Base-by-base conservation (phyloP, 2,329 filamentous ascomycete genomes). In the Fusarium nurragi region DNA sequence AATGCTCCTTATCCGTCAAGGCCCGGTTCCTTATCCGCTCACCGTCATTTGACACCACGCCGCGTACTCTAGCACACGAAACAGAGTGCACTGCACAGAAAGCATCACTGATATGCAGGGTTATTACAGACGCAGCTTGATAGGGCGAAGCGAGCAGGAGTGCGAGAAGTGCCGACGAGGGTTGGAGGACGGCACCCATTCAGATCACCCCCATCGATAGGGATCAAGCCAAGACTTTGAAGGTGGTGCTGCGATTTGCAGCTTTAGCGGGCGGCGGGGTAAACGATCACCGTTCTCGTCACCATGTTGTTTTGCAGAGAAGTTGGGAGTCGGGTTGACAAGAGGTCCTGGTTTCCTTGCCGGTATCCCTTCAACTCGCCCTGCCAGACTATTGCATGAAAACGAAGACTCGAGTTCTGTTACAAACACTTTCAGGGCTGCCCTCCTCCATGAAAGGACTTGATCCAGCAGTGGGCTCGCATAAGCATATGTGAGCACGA, bases 1-100 rank as follows among this genome's bases (percentile, higher is more conserved):
- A 46, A 52, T 37, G 18, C 40, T 40, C 32, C 32, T 54, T 44
- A 55, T 61, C 58, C 58, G 49, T 9, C 39, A 43, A 45, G 23
- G 28, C 60, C 60, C 26, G 46, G 39, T 38, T 65, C 36, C 47
- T 57, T 49, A 47, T 51, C 56, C 40, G 45, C 66, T 68, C 68
- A 71, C 68, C 68, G 68, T 71, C 64, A 71, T 71, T 71, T 71
- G 54, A 59, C 61, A 66, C 52, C 60, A 61, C n/a, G n/a, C 60
- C 59, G 47, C 14, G 30, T 50, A 48, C 32, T 48, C 37, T 46
- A 23, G 37, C 63, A 43, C 54, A 65, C 47, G 60, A 59, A 64
- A 63, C 54, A 40, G 30, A 39, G 18, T 54, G 28, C 37, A 58
- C 46, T 60, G 21, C 34, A 58, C 46, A 40, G 21, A 47, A 51